Conservation (phyloP, 129 eudicot species). For the Erigeron canadensis region DNA sequence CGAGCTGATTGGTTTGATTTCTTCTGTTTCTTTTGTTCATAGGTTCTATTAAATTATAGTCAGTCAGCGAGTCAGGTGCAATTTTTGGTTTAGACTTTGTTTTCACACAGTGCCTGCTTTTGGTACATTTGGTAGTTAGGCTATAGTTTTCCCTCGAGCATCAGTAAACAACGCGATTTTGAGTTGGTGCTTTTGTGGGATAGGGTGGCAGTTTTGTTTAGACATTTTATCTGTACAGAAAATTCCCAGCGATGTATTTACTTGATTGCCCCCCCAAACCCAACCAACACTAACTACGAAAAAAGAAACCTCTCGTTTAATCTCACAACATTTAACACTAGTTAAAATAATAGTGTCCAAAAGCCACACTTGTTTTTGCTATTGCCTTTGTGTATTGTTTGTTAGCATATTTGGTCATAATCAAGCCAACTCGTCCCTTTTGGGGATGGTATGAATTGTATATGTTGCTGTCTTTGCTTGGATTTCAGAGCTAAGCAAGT, state of each 20-base stretch:
- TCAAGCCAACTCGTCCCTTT: no score
- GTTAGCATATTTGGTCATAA: no score
- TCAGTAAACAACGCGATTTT: constrained; percentile 28
- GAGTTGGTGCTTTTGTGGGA: constrained; percentile 39
- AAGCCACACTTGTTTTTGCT: no score
- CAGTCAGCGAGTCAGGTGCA: constrained; percentile 26
- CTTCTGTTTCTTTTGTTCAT: constrained; percentile 28
- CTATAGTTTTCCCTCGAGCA: constrained; percentile 28
- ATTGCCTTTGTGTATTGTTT: background rate
- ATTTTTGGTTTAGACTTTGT: constrained; percentile 26
- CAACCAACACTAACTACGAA: constrained; percentile 3
- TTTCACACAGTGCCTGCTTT: constrained; percentile 35
- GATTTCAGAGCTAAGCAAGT: no score
- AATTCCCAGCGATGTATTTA: constrained; percentile 28
- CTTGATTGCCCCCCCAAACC: constrained; percentile 28
- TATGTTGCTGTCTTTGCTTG: no score
- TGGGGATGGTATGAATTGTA: no score
- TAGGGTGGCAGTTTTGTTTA: constrained; percentile 35
- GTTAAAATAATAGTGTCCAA: constrained; percentile 31
- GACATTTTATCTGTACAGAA: constrained; percentile 42
- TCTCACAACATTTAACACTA: constrained; percentile 26
- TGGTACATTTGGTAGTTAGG: constrained; percentile 39
- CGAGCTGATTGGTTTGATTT: constrained; percentile 23
- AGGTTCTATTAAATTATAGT: constrained; percentile 15
- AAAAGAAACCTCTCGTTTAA: constrained; percentile 10